Percentiles rank a stretch among this genome's conserved stretches.
Evolutionary conservation across 2,329 filamentous ascomycete genomes (phyloP).

Genomic region (Neofusicoccum cordaticola): DNA sequence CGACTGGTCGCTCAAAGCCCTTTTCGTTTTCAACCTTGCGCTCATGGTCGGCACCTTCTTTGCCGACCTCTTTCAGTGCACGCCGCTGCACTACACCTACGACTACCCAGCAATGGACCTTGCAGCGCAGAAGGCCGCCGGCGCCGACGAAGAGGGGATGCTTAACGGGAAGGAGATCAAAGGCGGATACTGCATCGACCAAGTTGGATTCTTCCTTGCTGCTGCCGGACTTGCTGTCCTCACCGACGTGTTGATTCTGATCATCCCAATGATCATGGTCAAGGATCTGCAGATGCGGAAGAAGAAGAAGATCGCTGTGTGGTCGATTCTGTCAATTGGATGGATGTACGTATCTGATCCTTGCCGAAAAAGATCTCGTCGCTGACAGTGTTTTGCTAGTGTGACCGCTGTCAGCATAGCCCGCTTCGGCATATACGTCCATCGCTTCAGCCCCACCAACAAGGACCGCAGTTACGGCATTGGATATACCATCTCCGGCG

Average conservation of each 20-base stretch:
- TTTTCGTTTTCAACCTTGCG: slow-evolving; percentile 35
- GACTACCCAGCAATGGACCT: slow-evolving; percentile 26
- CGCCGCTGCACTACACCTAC: slow-evolving; percentile 31
- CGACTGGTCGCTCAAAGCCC: slow-evolving; percentile 29
- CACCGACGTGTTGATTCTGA: slow-evolving; percentile 40
- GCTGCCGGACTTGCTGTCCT: slow-evolving; percentile 36
- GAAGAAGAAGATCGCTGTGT: slow-evolving; percentile 36
- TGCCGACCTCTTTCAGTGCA: slow-evolving; percentile 36
- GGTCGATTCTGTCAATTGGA: slow-evolving; percentile 34
- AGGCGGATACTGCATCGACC: slow-evolving; percentile 34
- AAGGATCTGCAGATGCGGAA: slow-evolving; percentile 44
- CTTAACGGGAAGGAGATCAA: slow-evolving; percentile 26
- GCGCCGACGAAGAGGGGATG: slow-evolving; percentile 25
- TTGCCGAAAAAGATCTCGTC: neutral
- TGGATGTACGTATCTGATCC: slow-evolving; percentile 26
- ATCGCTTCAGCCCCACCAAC: slow-evolving; percentile 35
- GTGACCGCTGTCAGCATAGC: slow-evolving; percentile 34
- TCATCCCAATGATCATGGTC: slow-evolving; percentile 42
- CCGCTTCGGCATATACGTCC: slow-evolving; percentile 41
- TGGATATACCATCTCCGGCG: slow-evolving; percentile 35
- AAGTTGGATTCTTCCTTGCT: slow-evolving; percentile 32
- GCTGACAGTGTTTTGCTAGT: slow-evolving; percentile 17
- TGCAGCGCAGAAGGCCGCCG: slow-evolving; percentile 1
- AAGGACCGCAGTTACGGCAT: slow-evolving; percentile 34
- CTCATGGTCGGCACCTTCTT: slow-evolving; percentile 34